These are phyloP conservation scores for Candolleomyces aberdarensis DNA, from an alignment of 768 basidiomycete species.

Conservation along the genomic window DNA sequence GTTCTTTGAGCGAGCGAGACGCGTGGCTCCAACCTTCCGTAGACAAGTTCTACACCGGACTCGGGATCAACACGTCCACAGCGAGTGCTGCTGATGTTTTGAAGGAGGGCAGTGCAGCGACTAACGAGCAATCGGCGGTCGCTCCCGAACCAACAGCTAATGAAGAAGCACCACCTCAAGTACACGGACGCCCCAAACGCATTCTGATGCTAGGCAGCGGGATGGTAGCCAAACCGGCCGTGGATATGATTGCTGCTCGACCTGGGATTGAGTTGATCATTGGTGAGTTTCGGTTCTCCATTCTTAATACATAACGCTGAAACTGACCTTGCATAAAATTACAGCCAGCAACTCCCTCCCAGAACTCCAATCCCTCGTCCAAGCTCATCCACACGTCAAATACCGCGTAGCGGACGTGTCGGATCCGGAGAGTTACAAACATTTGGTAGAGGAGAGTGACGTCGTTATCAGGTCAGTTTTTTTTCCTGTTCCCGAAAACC, in stretches of 20 bases:
- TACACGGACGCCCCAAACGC: constrained; percentile 38
- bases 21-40: constrained; percentile 58
- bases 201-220: constrained; percentile 87
- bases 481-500: neutral
- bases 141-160: neutral
- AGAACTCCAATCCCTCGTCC: constrained; percentile 53
- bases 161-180: neutral
- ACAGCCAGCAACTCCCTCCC: constrained; percentile 69
- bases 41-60: constrained; percentile 32
- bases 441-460: constrained; percentile 63
- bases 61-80: neutral
- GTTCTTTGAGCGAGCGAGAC: constrained; percentile 51
- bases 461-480: constrained; percentile 75
- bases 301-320: neutral
- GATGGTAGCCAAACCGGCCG: constrained; percentile 92
- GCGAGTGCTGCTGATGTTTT: neutral
- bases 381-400: constrained; percentile 46
- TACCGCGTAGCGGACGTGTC: constrained; percentile 59
- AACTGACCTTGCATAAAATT: constrained; percentile 2
- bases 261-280: constrained; percentile 68
- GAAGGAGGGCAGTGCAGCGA: neutral
- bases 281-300: constrained; percentile 48
- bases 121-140: neutral
- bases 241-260: constrained; percentile 65
- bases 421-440: constrained; percentile 41